Base-by-base conservation (phyloP, 73 alveolate genomes). In the Paramecium octaurelia region DNA sequence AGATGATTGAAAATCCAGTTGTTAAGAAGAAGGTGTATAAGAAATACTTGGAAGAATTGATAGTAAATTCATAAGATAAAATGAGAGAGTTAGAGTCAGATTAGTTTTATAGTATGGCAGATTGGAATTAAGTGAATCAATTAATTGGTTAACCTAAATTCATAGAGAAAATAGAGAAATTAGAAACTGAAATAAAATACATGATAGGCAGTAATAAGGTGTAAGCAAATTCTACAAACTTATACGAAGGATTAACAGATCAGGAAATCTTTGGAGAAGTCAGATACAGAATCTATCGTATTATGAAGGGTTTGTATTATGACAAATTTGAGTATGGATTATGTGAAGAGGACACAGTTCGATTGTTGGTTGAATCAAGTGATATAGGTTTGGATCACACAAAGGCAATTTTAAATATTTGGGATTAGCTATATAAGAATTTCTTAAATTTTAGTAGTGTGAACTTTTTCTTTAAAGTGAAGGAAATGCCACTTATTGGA, bases 311-410 rank as follows among this genome's bases (percentile, higher is more conserved):
- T 34, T 46, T 92, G 24, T 86, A 92, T 60, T 94, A 94, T 94
- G 76, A 92, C 14, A 88, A 77, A 76, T 94, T 85, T 75, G 97
- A 94, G 38, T 34, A 92, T 48, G 95, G 97, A 16, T 48, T 68
- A 34, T 92, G 95, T 54, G 94, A 93, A 50, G 83, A 86, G 20
- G 95, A 92, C 6, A 20, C 95, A 4, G 89, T 68, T 43, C 40
- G 86, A 3, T 80, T 94, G 14, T 93, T 94, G 9, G 86, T 92
- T 36, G 97, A 94, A 71, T 69, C 92, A 38, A 88, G 92, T 35
- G 95, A 94, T 70, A 68, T 93, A 18, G 95, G 92, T 11, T 76
- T 94, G 38, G 97, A 94, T 89, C 95, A 94, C 54, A 86, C 91
- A 12, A 50, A 86, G n/a, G 59, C 24, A 34, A 36, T 83, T 38